phyloP scores from a whole-genome alignment of 1,284 basidiomycete genomes.

The Microbotryum silenes-acaulis region DNA sequence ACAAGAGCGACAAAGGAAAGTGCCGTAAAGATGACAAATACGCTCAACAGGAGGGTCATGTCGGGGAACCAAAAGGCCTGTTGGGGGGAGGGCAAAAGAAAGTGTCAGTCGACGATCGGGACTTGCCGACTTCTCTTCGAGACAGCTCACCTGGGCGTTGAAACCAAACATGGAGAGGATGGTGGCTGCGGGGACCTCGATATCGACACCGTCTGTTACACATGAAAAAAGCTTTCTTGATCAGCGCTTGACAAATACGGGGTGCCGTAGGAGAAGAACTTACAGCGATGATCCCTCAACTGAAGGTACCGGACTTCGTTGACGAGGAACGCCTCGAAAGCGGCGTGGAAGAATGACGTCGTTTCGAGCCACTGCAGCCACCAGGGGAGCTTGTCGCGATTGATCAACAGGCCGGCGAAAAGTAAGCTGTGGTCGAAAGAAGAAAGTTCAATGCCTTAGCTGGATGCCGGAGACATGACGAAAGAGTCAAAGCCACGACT shows the following conservation, averaged over 20 bases:
- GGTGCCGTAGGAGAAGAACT: conserved; percentile 30
- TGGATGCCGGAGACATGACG: too few relatives aligned
- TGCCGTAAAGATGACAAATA: conserved; percentile 67
- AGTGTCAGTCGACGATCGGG: conserved; percentile 5
- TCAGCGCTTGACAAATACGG: background rate
- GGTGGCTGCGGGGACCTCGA: conserved; percentile 87
- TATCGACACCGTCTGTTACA: conserved; percentile 70
- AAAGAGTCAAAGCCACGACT: conserved; percentile 40
- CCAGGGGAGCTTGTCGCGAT: conserved; percentile 70
- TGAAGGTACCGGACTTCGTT: conserved; percentile 93
- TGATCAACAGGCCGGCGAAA: conserved; percentile 91
- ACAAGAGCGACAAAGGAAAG: conserved; percentile 72
- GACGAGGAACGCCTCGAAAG: conserved; percentile 88
- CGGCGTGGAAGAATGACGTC: conserved; percentile 96
- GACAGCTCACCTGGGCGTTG: conserved; percentile 57
- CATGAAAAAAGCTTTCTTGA: background rate
- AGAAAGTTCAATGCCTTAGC: background rate
- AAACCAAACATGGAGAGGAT: conserved; percentile 85
- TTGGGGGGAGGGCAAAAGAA: background rate
- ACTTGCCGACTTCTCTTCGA: background rate
- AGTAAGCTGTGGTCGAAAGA: conserved; percentile 55
- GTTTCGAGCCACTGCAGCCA: conserved; percentile 78
- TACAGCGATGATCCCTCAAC: conserved; percentile 75
- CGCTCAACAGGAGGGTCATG: conserved; percentile 68
- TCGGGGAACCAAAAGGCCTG: conserved; percentile 96